phyloP scores from a whole-genome alignment of 768 basidiomycete genomes.

The Suillus ampliporus region DNA sequence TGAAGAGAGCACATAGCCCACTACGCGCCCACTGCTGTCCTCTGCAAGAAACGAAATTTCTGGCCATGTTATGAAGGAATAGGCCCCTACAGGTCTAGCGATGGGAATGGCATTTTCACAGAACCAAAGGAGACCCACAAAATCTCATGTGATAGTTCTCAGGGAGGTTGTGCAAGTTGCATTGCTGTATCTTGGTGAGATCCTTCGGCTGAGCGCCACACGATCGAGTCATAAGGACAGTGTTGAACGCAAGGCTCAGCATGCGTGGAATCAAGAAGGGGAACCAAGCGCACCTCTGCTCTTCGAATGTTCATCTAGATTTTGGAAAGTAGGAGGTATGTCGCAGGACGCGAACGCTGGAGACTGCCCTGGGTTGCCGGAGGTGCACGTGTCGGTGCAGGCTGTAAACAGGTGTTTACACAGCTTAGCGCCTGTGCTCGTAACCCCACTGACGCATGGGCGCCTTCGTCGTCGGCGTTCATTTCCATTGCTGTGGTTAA shows the following conservation, averaged over 20 bases:
- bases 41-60: conserved; percentile 60
- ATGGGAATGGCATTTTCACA: neutral
- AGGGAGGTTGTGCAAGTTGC: conserved; percentile 58
- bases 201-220: conserved; percentile 45
- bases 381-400: neutral
- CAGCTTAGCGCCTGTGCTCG: conserved; percentile 4
- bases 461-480: neutral
- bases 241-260: conserved; percentile 2
- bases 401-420: conserved; percentile 5
- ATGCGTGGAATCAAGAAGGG: neutral
- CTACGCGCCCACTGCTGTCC: conserved; percentile 52
- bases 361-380: neutral
- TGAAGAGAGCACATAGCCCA: conserved; percentile 62
- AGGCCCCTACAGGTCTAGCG: conserved; percentile 43
- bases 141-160: conserved; percentile 49
- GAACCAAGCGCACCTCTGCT: conserved; percentile 30
- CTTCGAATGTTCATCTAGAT: conserved; percentile 36
- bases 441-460: neutral
- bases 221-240: neutral
- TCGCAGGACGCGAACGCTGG: neutral
- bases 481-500: neutral
- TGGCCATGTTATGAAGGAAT: conserved; percentile 56
- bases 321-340: neutral
- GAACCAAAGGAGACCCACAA: conserved; percentile 26
- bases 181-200: conserved; percentile 53